Percentiles rank a stretch among this genome's conserved stretches.
These are phyloP conservation scores for Blastocystis sp. DNA, from an alignment of 352 stramenopile species.

Conservation along the genomic window DNA sequence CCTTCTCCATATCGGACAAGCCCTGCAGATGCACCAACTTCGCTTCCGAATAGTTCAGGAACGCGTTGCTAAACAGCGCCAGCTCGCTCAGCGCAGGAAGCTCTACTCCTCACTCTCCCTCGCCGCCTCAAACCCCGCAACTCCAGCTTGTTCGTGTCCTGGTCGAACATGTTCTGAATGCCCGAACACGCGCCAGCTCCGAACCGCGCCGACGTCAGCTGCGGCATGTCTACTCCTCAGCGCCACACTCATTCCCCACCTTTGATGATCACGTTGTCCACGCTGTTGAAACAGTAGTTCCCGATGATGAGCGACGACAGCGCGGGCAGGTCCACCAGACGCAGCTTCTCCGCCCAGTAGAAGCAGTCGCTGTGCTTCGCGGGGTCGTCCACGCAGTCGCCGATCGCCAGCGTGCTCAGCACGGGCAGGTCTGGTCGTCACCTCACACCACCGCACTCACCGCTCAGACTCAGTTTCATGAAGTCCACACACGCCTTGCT, in stretches of 20 bases:
- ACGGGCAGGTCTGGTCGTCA: conserved; percentile 34
- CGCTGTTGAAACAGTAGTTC: neutral
- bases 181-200: neutral
- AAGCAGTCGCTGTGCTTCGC: conserved; percentile 16
- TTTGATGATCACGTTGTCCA: neutral
- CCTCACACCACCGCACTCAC: neutral
- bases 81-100: neutral
- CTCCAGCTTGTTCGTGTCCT: neutral
- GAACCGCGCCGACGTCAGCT: neutral
- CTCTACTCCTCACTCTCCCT: neutral
- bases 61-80: neutral
- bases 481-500: conserved; percentile 33
- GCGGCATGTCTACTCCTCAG: conserved; percentile 33
- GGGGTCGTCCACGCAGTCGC: neutral
- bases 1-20: neutral
- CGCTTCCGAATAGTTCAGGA: neutral
- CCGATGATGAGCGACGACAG: neutral
- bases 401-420: conserved; percentile 3
- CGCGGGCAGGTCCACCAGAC: conserved; percentile 27
- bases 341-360: conserved; percentile 13
- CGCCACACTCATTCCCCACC: neutral
- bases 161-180: conserved; percentile 5
- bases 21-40: conserved; percentile 1
- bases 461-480: conserved; percentile 1
- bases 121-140: neutral